Base-by-base conservation (phyloP, 2,329 filamentous ascomycete genomes). In the Alternaria brassicae region DNA sequence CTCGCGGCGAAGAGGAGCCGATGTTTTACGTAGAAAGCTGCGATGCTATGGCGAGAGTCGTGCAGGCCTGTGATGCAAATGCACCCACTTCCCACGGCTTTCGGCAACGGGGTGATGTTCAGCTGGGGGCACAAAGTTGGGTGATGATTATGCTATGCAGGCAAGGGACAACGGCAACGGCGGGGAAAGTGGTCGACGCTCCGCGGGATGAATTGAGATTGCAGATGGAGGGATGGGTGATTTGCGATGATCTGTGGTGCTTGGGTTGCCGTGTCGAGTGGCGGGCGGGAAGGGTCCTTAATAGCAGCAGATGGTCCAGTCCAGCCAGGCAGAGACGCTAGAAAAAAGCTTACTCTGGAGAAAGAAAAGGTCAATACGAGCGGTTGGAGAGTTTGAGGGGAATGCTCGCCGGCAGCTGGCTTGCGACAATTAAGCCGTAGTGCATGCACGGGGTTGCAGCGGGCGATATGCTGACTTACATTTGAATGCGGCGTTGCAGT, bases 41-140 rank as follows among this genome's bases (percentile, higher is more conserved):
- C 53, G 59, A 57, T 41, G 57, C 53, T 56, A 52, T 58, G 58
- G 53, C 39, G 39, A 30, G 50, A 30, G 10, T 56, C 53, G 42
- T 66, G 58, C 56, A 64, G 65, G 59, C 65, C 56, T 71, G 68
- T 60, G 21, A 37, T 60, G 54, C 60, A 61, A 40, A 49, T 63
- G 63, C 67, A 62, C 59, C 55, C 58, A 42, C 58, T 60, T 61
- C 53, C 63, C 61, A 60, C 71, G 62, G 70, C 66, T 74, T 72
- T 61, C 69, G 70, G 68, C 59, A 57, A 64, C 68, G 66, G 67
- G 57, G 63, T 70, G 70, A 70, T 60, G 63, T 56, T 32, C 45
- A 21, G 45, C 13, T n/a, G n/a, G 28, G n/a, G 37, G 27, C 39
- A 39, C 30, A 51, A 40, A 53, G 62, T 64, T 62, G 60, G 52